phyloP scores from a whole-genome alignment of 2,329 filamentous ascomycete species.

The Colletotrichum destructivum region DNA sequence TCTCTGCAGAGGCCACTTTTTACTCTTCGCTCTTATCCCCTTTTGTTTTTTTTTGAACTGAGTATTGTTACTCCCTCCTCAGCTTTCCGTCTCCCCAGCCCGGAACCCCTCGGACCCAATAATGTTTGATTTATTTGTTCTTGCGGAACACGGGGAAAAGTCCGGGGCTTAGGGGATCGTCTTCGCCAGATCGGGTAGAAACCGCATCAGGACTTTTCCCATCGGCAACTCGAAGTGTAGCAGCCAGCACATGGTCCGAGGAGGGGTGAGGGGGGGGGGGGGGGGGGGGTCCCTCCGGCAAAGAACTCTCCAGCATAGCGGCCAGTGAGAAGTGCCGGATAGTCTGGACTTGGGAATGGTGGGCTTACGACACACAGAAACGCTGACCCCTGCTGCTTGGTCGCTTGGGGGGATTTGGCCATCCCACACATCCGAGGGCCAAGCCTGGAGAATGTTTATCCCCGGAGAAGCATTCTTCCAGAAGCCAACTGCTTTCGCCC shows the following conservation, averaged over 20 bases:
- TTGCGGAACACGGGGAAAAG: conserved; percentile 40
- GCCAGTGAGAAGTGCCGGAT: conserved; percentile 33
- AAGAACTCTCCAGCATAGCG: conserved; percentile 38
- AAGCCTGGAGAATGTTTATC: conserved; percentile 39
- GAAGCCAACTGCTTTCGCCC: not conserved
- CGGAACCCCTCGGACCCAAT: conserved; percentile 16
- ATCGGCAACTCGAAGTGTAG: conserved; percentile 15
- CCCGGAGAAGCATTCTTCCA: conserved; percentile 37
- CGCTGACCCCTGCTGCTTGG: not conserved
- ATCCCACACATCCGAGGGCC: conserved; percentile 15
- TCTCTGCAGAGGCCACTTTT: conserved; percentile 30
- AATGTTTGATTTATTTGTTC: conserved; percentile 28
- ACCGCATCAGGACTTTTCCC: conserved; percentile 28
- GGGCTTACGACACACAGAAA: conserved; percentile 16
- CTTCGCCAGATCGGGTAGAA: conserved; percentile 12
- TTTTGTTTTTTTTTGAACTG: not conserved
- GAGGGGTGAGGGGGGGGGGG: not conserved
- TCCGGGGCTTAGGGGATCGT: conserved; percentile 29
- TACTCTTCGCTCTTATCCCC: conserved; percentile 19
- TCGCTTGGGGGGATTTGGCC: not conserved
- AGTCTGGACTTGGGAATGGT: conserved; percentile 20
- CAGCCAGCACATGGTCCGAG: not conserved
- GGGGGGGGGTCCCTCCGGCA: conserved; percentile 15
- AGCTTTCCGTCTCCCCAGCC: not conserved
- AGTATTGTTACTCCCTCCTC: not conserved